phyloP scores from a whole-genome alignment of 192 early-diverging fungal genomes.

The Coemansia sp. region DNA sequence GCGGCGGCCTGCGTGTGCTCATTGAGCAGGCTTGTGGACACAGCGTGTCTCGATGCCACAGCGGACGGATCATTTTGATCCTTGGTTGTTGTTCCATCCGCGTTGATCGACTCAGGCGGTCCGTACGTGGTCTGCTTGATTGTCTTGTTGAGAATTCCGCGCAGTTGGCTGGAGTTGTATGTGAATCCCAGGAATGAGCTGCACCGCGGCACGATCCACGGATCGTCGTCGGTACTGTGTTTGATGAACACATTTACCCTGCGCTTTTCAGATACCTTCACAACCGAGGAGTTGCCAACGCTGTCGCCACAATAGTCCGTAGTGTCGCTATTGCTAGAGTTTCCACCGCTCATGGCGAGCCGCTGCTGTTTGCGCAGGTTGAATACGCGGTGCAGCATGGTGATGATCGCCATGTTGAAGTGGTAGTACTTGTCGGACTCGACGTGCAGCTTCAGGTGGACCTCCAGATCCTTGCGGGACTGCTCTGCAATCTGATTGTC shows the following conservation, averaged over 20 bases:
- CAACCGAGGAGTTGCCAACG: background rate
- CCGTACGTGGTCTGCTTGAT: constrained; percentile 54
- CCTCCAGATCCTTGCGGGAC: constrained; percentile 49
- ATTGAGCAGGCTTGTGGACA: background rate
- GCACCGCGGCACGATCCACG: constrained; percentile 54
- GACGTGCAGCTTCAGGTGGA: constrained; percentile 50
- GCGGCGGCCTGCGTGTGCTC: background rate
- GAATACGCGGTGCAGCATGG: constrained; percentile 54
- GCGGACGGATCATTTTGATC: background rate
- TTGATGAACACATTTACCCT: constrained; percentile 15
- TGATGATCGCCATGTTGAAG: constrained; percentile 56
- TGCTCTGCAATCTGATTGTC: constrained; percentile 41
- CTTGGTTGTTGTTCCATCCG: background rate
- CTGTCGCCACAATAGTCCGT: background rate
- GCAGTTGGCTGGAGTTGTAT: constrained; percentile 48
- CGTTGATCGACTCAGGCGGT: constrained; percentile 29
- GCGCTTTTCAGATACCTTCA: background rate
- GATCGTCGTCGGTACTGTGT: constrained; percentile 38
- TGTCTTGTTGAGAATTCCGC: constrained; percentile 42
- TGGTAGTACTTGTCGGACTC: constrained; percentile 54
- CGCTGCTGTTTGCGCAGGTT: constrained; percentile 51
- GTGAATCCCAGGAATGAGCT: constrained; percentile 52
- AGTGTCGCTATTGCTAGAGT: background rate
- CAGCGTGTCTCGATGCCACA: background rate
- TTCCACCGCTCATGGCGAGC: constrained; percentile 9